phyloP scores from a whole-genome alignment of 768 basidiomycete genomes.

The Russula griseocarnosa region DNA sequence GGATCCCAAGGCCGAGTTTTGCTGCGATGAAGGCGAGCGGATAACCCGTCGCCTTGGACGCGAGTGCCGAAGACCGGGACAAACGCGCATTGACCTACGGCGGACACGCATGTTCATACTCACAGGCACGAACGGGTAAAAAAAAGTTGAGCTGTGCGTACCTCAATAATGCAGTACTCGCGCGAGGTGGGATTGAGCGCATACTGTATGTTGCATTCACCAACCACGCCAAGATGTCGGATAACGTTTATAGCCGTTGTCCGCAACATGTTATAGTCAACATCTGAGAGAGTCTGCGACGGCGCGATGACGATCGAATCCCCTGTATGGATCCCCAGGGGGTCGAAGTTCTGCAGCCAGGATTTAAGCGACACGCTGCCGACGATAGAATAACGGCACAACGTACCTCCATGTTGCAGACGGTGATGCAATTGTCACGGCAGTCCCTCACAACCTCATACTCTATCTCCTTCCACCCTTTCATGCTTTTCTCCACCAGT shows the following conservation, averaged over 20 bases:
- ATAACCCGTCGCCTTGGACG: conserved; percentile 98
- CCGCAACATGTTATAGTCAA: conserved; percentile 99
- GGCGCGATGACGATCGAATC: conserved; percentile 98
- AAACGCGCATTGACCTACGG: conserved; percentile 88
- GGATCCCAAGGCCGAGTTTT: conserved; percentile 94
- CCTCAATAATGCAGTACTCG: conserved; percentile 99
- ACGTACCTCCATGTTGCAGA: conserved; percentile 99
- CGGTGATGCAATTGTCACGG: conserved; percentile 97
- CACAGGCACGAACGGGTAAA: background rate
- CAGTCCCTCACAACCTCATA: conserved; percentile 99
- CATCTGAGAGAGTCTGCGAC: conserved; percentile 96
- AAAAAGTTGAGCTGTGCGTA: conserved; percentile 33
- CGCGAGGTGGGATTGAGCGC: conserved; percentile 92
- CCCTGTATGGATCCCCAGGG: conserved; percentile 96
- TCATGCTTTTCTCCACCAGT: conserved; percentile 99
- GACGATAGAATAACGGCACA: conserved; percentile 12
- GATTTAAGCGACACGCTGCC: background rate
- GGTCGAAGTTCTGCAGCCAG: conserved; percentile 85
- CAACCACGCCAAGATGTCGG: conserved; percentile 95
- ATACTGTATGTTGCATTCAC: conserved; percentile 99
- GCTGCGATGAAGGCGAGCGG: conserved; percentile 98
- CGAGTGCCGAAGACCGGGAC: conserved; percentile 94
- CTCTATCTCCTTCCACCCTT: conserved; percentile 99
- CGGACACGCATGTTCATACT: background rate
- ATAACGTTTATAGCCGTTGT: conserved; percentile 98